A percentile compares a stretch with the other conserved stretches of the same genome.
Conservation (phyloP, 1,284 basidiomycete genomes). For the Baeospora myosura region DNA sequence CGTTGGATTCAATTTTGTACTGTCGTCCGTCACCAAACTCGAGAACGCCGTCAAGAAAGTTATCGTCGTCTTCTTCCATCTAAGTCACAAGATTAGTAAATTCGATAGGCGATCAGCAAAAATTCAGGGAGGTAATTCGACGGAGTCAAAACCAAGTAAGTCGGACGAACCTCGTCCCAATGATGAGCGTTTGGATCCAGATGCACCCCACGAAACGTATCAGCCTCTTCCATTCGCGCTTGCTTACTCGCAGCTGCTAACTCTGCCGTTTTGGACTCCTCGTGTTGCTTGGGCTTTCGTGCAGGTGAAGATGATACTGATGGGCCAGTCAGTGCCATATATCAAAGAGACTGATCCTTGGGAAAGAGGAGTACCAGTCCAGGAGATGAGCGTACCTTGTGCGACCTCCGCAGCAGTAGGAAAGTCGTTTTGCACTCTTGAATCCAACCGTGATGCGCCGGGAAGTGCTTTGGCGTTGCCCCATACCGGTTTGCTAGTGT, state of each 20-base stretch:
- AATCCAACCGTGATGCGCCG: constrained; percentile 28
- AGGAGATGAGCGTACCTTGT: constrained; percentile 55
- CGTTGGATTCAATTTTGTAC: constrained; percentile 65
- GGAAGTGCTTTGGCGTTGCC: constrained; percentile 40
- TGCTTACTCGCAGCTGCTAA: constrained; percentile 46
- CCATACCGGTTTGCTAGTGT: constrained; percentile 53
- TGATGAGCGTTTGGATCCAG: constrained; percentile 88
- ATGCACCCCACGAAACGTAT: constrained; percentile 88
- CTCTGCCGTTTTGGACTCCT: constrained; percentile 23
- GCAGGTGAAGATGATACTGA: constrained; percentile 1
- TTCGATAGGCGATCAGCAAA: constrained; percentile 1
- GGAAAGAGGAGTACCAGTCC: constrained; percentile 13
- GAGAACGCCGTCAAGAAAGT: constrained; percentile 82
- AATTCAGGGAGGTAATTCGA: constrained; percentile 10
- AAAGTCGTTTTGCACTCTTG: constrained; percentile 55
- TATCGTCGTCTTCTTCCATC: constrained; percentile 88
- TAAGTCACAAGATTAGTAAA: constrained; percentile 20
- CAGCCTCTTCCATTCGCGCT: constrained; percentile 67
- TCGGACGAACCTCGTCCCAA: constrained; percentile 83
- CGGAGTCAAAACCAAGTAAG: constrained; percentile 3
- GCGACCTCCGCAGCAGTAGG: constrained; percentile 91
- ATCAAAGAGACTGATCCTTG: no score
- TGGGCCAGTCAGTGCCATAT: neutral
- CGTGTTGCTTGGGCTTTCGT: constrained; percentile 27
- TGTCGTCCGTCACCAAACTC: constrained; percentile 90